Percentiles rank a stretch among this genome's conserved stretches.
These are phyloP conservation scores for Backusella tuberculispora DNA, from an alignment of 192 early-diverging fungal genomes.

Conservation along the genomic window DNA sequence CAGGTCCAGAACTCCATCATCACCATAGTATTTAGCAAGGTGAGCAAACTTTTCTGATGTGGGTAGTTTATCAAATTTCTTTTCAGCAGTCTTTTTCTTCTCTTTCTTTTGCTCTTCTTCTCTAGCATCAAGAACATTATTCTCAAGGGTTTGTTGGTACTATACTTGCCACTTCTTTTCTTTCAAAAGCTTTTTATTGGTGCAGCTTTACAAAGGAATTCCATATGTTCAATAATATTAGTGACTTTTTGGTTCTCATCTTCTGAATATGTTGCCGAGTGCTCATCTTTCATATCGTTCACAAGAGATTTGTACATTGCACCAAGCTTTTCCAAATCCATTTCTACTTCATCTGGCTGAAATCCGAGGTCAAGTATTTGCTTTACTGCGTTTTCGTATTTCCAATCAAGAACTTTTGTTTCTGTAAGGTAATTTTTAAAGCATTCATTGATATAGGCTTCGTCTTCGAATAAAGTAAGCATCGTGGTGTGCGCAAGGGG, in stretches of 20 bases:
- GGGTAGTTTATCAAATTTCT: neutral
- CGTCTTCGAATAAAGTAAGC: neutral
- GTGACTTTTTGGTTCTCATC: neutral
- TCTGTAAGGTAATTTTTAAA: neutral
- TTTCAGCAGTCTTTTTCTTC: neutral
- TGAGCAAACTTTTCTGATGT: neutral
- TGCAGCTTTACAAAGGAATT: neutral
- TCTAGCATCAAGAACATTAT: neutral
- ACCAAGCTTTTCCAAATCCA: neutral
- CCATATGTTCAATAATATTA: neutral
- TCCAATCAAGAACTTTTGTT: neutral
- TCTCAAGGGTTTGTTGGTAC: neutral
- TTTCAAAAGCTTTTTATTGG: neutral
- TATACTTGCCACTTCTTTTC: neutral
- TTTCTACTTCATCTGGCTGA: neutral
- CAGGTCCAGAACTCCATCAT: neutral
- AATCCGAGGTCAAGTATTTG: neutral
- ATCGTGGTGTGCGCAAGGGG: neutral
- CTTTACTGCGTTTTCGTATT: neutral
- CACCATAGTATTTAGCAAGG: neutral
- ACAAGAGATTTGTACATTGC: neutral
- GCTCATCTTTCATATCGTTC: neutral
- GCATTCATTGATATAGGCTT: neutral
- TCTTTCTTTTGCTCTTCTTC: neutral
- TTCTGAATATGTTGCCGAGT: neutral